Conservation (phyloP, 257 asterid species). For the Solanum rostratum region DNA sequence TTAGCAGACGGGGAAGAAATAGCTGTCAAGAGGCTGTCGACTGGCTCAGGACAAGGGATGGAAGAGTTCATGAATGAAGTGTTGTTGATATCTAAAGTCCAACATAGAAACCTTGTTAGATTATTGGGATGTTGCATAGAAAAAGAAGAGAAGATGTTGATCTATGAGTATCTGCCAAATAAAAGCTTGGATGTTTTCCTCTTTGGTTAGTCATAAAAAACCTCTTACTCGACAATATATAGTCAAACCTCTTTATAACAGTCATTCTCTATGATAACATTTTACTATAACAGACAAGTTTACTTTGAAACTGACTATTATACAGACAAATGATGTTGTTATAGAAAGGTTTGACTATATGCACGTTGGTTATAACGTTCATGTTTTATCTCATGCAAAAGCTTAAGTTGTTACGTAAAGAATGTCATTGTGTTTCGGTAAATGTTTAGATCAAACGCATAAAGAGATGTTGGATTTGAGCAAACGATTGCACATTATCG, state of each 20-base stretch:
- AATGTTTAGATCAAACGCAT: conserved; percentile 3
- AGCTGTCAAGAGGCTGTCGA: conserved; percentile 59
- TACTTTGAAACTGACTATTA: neutral
- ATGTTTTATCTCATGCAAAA: no score
- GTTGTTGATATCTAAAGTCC: conserved; percentile 41
- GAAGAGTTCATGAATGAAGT: conserved; percentile 55
- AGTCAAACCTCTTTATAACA: neutral
- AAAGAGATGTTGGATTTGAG: conserved; percentile 18
- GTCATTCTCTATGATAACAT: neutral
- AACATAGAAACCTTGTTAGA: conserved; percentile 55
- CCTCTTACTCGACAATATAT: neutral
- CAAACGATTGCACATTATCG: conserved; percentile 19
- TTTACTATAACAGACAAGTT: neutral
- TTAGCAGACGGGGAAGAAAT: conserved; percentile 37
- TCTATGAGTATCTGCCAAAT: conserved; percentile 14
- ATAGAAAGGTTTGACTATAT: neutral
- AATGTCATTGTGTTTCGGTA: neutral
- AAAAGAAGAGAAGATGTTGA: conserved; percentile 25
- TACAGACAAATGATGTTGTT: neutral
- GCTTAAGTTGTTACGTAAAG: neutral
- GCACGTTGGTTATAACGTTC: neutral
- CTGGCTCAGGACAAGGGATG: conserved; percentile 44
- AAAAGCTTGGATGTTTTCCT: conserved; percentile 52
- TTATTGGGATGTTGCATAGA: conserved; percentile 42
- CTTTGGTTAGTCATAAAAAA: neutral